Percentiles rank a stretch among this genome's conserved stretches.
Conservation (phyloP, 176 grass and related monocot genomes). For the Eremochloa ophiuroides region DNA sequence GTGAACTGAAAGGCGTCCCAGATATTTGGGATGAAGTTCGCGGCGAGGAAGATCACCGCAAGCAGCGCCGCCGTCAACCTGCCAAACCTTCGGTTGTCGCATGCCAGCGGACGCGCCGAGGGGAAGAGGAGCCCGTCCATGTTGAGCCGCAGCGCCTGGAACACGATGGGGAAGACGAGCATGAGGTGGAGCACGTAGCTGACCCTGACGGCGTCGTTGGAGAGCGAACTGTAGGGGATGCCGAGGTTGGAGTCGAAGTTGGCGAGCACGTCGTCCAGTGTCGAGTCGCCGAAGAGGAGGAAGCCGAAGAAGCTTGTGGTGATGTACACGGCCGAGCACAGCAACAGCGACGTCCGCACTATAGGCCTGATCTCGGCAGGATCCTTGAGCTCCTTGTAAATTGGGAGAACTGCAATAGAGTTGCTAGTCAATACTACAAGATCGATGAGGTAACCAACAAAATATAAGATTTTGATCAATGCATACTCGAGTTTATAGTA, state of each 20-base stretch:
- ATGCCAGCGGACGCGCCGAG: slow-evolving; percentile 43
- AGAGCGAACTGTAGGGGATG: slow-evolving; percentile 72
- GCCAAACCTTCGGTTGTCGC: slow-evolving; percentile 56
- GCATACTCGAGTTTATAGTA: no score
- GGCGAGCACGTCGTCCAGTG: slow-evolving; percentile 81
- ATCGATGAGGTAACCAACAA: no score
- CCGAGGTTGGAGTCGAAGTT: slow-evolving; percentile 94
- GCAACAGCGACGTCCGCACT: slow-evolving; percentile 51
- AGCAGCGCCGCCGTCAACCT: slow-evolving; percentile 50
- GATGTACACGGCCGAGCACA: slow-evolving; percentile 72
- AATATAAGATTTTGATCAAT: no score
- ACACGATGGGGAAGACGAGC: slow-evolving; percentile 96
- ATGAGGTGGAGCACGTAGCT: slow-evolving; percentile 90
- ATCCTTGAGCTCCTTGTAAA: slow-evolving; percentile 73
- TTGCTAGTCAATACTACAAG: not conserved
- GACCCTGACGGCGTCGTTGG: slow-evolving; percentile 82
- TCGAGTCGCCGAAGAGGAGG: slow-evolving; percentile 76
- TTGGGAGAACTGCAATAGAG: slow-evolving; percentile 59
- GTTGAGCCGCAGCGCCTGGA: slow-evolving; percentile 85
- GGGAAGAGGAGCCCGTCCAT: slow-evolving; percentile 83
- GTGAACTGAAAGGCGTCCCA: slow-evolving; percentile 99
- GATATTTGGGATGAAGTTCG: slow-evolving; percentile 85
- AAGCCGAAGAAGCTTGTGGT: slow-evolving; percentile 86
- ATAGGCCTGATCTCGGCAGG: slow-evolving; percentile 70
- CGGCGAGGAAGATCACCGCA: slow-evolving; percentile 56